A percentile compares a stretch with the other conserved stretches of the same genome.
Conservation (phyloP, 75 land plant species). For the Chamaecyparis obtusa region DNA sequence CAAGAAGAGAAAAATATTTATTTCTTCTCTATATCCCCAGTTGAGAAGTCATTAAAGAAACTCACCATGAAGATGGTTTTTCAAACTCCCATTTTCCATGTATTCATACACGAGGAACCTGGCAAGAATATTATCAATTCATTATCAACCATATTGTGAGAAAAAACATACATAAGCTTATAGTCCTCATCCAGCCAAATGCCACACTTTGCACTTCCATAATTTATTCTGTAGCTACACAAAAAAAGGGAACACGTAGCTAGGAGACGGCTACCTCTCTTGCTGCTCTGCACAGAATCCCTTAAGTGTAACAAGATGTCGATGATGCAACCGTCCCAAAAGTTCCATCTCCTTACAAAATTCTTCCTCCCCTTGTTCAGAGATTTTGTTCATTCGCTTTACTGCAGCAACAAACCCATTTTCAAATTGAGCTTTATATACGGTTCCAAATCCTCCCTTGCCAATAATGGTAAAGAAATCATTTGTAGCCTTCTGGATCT, state of each 20-base stretch:
- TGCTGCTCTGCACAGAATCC: slow-evolving; percentile 78
- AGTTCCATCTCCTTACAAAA: slow-evolving; percentile 88
- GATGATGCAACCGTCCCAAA: slow-evolving; percentile 88
- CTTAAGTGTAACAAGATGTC: slow-evolving; percentile 80
- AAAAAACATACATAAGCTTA: background rate
- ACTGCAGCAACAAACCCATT: slow-evolving; percentile 80
- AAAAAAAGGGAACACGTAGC: background rate
- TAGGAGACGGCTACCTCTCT: slow-evolving; percentile 51
- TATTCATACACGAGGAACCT: slow-evolving; percentile 89
- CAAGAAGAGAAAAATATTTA: background rate
- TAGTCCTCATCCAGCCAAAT: background rate
- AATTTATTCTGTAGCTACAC: background rate
- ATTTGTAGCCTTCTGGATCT: slow-evolving; percentile 70
- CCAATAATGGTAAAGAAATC: slow-evolving; percentile 74
- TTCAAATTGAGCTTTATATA: slow-evolving; percentile 68
- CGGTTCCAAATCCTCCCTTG: slow-evolving; percentile 89
- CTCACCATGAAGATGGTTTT: slow-evolving; percentile 73
- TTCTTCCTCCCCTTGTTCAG: slow-evolving; percentile 79
- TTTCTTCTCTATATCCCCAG: background rate
- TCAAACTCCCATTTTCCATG: slow-evolving; percentile 84
- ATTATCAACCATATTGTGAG: background rate
- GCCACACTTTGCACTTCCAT: background rate
- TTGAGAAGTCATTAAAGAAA: slow-evolving; percentile 1
- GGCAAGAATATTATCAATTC: background rate
- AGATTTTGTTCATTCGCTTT: slow-evolving; percentile 69